Conservation (phyloP, 2,329 filamentous ascomycete species). For the Drechslerella stenobrocha region DNA sequence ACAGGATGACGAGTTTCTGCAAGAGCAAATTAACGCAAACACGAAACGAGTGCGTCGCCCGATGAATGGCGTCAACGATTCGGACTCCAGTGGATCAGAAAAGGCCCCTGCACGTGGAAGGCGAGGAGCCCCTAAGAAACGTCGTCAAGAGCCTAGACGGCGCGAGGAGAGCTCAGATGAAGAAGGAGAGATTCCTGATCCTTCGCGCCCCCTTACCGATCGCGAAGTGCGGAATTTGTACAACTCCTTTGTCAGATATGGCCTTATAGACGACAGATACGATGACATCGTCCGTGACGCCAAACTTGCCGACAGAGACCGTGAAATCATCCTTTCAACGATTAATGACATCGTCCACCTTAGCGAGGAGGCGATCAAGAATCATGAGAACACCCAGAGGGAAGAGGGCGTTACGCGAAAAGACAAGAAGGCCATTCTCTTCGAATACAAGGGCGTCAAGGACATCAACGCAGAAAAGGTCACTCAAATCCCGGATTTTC, state of each 20-base stretch:
- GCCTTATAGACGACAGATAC: constrained; percentile 81
- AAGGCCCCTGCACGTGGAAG: constrained; percentile 58
- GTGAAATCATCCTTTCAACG: constrained; percentile 73
- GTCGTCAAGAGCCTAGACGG: constrained; percentile 71
- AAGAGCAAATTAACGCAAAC: constrained; percentile 56
- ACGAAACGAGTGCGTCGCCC: constrained; percentile 54
- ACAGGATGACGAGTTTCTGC: constrained; percentile 55
- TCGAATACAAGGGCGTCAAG: constrained; percentile 90
- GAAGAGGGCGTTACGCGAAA: constrained; percentile 77
- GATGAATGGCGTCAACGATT: constrained; percentile 55
- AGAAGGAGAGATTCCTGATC: constrained; percentile 72
- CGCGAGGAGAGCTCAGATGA: constrained; percentile 69
- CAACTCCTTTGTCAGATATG: constrained; percentile 85
- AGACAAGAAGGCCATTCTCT: constrained; percentile 93
- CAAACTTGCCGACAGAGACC: constrained; percentile 78
- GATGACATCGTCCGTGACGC: constrained; percentile 88
- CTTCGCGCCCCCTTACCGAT: constrained; percentile 83
- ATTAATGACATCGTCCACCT: constrained; percentile 72
- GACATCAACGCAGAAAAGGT: constrained; percentile 96
- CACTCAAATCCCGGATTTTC: constrained; percentile 84
- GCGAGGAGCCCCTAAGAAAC: constrained; percentile 68
- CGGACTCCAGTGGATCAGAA: constrained; percentile 54
- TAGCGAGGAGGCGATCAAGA: constrained; percentile 65
- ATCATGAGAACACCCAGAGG: constrained; percentile 70
- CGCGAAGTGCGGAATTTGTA: constrained; percentile 93